Evolutionary conservation across 192 early-diverging fungal genomes (phyloP).

Genomic region (Coemansia umbellata): DNA sequence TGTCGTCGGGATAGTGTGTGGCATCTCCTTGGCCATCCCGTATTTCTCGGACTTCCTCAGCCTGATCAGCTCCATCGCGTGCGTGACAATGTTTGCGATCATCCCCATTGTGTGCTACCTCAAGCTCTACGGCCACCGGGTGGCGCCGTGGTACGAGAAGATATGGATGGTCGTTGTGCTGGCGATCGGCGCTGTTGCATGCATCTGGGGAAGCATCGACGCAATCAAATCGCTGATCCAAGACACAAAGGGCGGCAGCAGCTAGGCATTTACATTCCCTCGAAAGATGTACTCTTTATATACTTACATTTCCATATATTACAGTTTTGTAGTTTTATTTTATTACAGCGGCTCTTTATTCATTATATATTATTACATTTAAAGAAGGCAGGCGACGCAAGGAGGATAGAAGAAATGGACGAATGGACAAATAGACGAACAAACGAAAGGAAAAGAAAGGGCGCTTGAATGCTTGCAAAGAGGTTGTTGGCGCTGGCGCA

Average conservation of each 20-base stretch:
- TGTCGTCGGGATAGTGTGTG: conserved; percentile 54
- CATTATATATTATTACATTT: not conserved
- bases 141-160: conserved; percentile 37
- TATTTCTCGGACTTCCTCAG: conserved; percentile 75
- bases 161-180: conserved; percentile 54
- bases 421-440: too few species aligned
- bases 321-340: not conserved
- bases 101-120: conserved; percentile 72
- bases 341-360: not conserved
- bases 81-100: conserved; percentile 65
- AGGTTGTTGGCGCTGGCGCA: too few species aligned
- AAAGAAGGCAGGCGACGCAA: not conserved
- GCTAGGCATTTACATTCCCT: not conserved
- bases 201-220: conserved; percentile 62
- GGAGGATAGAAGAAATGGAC: too few species aligned
- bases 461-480: too few species aligned
- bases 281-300: not conserved
- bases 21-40: conserved; percentile 63
- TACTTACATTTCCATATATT: not conserved
- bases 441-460: too few species aligned
- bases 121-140: conserved; percentile 59
- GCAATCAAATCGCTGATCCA: conserved; percentile 59
- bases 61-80: conserved; percentile 70
- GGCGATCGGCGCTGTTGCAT: conserved; percentile 53
- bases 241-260: conserved; percentile 28